These are phyloP conservation scores for Heliamphora exappendiculata DNA, from an alignment of 148 eudicot species.

Conservation along the genomic window DNA sequence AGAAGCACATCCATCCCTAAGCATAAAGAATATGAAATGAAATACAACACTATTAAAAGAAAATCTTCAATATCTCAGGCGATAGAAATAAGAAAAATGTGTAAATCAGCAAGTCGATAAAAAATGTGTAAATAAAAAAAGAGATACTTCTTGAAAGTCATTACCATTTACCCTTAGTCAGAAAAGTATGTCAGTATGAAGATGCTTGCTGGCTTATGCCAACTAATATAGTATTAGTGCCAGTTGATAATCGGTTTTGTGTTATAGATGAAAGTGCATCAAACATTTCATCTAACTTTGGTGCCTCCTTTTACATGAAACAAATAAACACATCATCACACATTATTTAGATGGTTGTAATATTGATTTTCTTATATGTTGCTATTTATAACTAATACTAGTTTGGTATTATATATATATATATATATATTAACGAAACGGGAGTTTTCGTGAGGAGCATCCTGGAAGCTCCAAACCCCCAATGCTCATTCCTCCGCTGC, in stretches of 20 bases:
- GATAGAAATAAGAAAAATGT: slow-evolving; percentile 5
- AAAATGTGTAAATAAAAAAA: too few species aligned
- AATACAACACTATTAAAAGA: not conserved
- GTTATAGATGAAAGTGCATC: not conserved
- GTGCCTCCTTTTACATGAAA: not conserved
- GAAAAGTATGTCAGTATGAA: not conserved
- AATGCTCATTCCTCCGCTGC: too few species aligned
- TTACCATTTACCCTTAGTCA: not conserved
- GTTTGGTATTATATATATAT: too few species aligned
- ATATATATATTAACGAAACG: too few species aligned
- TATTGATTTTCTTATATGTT: too few species aligned
- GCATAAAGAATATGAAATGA: not conserved
- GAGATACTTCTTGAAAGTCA: not conserved
- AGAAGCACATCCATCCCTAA: not conserved
- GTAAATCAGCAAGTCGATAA: not conserved
- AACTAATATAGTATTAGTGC: not conserved
- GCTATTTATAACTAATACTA: too few species aligned
- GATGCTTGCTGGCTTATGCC: not conserved
- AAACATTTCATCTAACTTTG: not conserved
- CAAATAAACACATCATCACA: not conserved
- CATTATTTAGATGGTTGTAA: too few species aligned
- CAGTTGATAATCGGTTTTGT: not conserved
- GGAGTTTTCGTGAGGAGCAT: too few species aligned
- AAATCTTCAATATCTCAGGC: not conserved
- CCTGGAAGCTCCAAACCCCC: too few species aligned